Evolutionary conservation across 805 yeast species (phyloP), one percentile per base, ranked within the genome.

Genomic region (Candida mattraensis): DNA sequence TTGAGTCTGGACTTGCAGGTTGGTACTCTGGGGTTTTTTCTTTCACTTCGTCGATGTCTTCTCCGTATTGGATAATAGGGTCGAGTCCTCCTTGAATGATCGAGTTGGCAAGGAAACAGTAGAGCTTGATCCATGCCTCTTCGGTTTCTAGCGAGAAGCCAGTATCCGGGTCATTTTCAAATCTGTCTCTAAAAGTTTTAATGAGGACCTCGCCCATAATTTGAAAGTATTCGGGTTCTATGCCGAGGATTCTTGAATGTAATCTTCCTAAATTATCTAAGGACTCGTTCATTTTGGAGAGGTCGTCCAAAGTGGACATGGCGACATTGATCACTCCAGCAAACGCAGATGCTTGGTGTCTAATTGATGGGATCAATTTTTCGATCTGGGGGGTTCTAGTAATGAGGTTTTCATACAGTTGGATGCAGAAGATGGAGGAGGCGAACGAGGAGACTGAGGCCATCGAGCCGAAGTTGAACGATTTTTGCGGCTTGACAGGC

Each of bases 321-420:
- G 89, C 83, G 27, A 78, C 69, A 18, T 84, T 74, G 48, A 87
- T 58, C 13, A 86, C 86, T 5, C 89, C 88, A 0, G 91, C 87
- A 64, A 86, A 81, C 6, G 89, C 74, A 11, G 78, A 74, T 1
- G 93, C 87, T 61, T 87, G 95, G 54, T 83, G 88, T 44, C 74
- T 73, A 45, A 85, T 76, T 5, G 85, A 76, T 0, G 95, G 94
- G 56, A 83, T 84, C 53, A 78, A 54, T 24, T 64, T 68, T 47
- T 80, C 87, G 42, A 87, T 65, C 10, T 63, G 64, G 0, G 86
- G 79, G 46, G 73, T 76, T 72, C 76, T 73, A 0, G 74, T 58
- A 24, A 85, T 63, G 33, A 86, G 60, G 52, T 84, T 86, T 34
- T 78, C 73, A 60, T 85, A 86, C 53, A 86, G 74, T 56, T 86